Conservation (phyloP, 208 protist species). For the Acanthamoeba healyi region DNA sequence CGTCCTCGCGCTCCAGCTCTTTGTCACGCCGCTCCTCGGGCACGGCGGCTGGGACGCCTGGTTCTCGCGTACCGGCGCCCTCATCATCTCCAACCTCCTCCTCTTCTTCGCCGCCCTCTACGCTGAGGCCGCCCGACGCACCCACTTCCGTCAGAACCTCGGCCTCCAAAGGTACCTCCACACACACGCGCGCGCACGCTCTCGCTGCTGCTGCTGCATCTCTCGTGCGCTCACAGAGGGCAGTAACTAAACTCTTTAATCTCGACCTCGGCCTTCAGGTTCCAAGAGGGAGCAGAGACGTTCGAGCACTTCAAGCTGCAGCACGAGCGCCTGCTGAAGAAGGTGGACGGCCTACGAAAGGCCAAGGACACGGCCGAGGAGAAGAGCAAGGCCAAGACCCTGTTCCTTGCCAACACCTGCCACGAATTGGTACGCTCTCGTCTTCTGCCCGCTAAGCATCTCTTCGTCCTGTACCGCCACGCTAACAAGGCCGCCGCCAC, state of each 20-base stretch:
- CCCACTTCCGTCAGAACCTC: conserved; percentile 30
- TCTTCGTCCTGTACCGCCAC: too few species aligned
- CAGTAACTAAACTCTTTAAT: not conserved
- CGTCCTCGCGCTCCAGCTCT: not conserved
- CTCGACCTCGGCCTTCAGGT: not conserved
- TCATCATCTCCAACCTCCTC: conserved; percentile 9
- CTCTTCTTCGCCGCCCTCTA: conserved; percentile 54
- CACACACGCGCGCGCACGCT: too few species aligned
- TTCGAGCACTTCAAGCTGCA: conserved; percentile 43
- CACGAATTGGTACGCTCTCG: conserved; percentile 47
- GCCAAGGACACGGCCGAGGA: conserved; percentile 40
- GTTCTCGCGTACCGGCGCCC: conserved; percentile 3
- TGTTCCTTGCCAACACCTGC: conserved; percentile 57
- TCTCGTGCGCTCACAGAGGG: not conserved
- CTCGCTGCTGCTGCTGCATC: not conserved
- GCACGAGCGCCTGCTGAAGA: conserved; percentile 23
- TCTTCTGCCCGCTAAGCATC: too few species aligned
- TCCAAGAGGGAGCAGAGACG: conserved; percentile 35
- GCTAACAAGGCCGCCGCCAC: too few species aligned
- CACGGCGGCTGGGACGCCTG: not conserved
- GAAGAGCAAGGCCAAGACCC: conserved; percentile 54
- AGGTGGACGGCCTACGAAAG: conserved; percentile 20
- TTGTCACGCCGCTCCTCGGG: not conserved
- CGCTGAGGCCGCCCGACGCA: conserved; percentile 13
- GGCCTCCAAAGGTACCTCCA: conserved; percentile 23